Conservation (phyloP, 257 asterid genomes). For the Oldenlandia corymbosa region DNA sequence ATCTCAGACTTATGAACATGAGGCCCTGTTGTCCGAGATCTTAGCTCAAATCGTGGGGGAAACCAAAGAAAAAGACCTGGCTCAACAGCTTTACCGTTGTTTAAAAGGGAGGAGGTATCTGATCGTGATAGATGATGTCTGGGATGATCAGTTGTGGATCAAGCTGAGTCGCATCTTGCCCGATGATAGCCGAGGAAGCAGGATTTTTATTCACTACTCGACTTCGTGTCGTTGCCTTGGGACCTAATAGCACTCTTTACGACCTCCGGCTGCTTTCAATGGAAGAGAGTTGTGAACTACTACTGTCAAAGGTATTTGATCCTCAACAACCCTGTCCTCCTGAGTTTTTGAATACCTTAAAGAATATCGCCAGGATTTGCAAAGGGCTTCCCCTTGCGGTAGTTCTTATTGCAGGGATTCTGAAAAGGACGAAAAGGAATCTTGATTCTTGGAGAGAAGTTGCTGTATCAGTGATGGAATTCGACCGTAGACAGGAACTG, state of each 20-base stretch:
- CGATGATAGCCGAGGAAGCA: background rate
- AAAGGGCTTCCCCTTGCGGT: background rate
- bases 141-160: background rate
- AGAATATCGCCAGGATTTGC: background rate
- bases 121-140: background rate
- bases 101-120: constrained; percentile 3
- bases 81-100: background rate
- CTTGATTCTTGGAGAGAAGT: background rate
- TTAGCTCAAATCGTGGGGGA: background rate
- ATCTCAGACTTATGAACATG: background rate
- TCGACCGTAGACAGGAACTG: background rate
- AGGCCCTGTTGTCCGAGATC: background rate
- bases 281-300: background rate
- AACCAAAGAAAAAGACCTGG: background rate
- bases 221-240: background rate
- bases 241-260: background rate
- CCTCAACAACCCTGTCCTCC: background rate
- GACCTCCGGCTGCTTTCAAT: background rate
- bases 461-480: background rate
- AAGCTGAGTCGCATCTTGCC: background rate
- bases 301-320: background rate
- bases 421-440: background rate
- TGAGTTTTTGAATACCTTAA: background rate
- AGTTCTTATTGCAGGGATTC: background rate
- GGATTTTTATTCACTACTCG: constrained; percentile 2